Conservation (phyloP, 352 stramenopile species). For the Pythium aquatile region DNA sequence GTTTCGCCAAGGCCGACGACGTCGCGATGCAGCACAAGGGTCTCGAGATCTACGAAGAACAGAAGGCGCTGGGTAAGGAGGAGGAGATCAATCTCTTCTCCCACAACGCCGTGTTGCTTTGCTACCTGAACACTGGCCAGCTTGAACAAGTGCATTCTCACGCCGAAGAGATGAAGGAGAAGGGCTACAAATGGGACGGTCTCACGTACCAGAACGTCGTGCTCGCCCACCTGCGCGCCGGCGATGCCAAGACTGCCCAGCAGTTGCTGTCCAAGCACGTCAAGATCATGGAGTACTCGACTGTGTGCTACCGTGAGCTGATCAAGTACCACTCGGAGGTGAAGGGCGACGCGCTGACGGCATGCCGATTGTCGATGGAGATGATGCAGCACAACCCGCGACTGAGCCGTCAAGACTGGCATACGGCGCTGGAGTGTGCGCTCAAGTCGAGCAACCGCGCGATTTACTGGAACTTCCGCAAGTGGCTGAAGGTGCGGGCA, state of each 20-base stretch:
- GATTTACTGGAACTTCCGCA: constrained; percentile 87
- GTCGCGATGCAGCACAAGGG: constrained; percentile 30
- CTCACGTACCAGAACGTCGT: constrained; percentile 68
- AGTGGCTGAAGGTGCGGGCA: constrained; percentile 80
- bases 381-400: constrained; percentile 85
- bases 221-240: constrained; percentile 58
- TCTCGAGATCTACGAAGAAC: constrained; percentile 59
- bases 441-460: constrained; percentile 63
- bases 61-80: constrained; percentile 26
- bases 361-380: constrained; percentile 75
- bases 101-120: constrained; percentile 66
- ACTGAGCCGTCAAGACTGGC: constrained; percentile 75
- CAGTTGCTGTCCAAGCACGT: constrained; percentile 65
- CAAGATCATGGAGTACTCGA: constrained; percentile 73
- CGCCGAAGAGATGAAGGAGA: constrained; percentile 57
- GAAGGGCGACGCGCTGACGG: constrained; percentile 59
- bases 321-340: constrained; percentile 67
- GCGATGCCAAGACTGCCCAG: constrained; percentile 57
- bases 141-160: constrained; percentile 57
- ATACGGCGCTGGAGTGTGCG: constrained; percentile 60
- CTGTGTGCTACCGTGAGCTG: constrained; percentile 67
- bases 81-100: constrained; percentile 67
- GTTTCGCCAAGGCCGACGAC: constrained; percentile 56
- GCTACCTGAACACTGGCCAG: constrained; percentile 51
- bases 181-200: constrained; percentile 61